Conservation (phyloP, 257 asterid genomes). For the Rubia yunnanensis region DNA sequence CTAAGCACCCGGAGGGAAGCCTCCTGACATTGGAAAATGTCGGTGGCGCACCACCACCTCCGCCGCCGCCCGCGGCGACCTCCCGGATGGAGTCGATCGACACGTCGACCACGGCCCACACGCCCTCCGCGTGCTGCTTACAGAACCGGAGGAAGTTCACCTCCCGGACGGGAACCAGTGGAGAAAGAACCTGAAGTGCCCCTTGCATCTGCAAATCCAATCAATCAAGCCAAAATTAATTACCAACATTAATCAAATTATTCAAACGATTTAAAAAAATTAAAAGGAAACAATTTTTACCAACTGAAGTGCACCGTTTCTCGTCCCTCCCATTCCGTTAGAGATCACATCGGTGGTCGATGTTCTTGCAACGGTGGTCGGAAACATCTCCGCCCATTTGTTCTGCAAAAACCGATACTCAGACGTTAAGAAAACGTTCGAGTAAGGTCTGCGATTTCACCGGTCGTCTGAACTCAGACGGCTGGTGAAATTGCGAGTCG, state of each 20-base stretch:
- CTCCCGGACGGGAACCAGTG: slow-evolving; percentile 80
- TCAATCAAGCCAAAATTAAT: too few relatives aligned
- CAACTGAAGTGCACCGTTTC: slow-evolving; percentile 70
- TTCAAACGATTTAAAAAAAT: too few relatives aligned
- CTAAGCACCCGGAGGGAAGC: slow-evolving; percentile 92
- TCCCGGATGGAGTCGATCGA: slow-evolving; percentile 61
- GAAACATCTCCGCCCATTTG: slow-evolving; percentile 59
- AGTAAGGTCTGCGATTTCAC: too few relatives aligned
- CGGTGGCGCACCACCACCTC: slow-evolving; percentile 22
- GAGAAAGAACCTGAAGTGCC: slow-evolving; percentile 84
- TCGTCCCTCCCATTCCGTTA: slow-evolving; percentile 48
- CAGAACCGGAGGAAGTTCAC: slow-evolving; percentile 89
- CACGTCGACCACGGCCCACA: slow-evolving; percentile 92
- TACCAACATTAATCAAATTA: too few relatives aligned
- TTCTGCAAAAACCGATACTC: slow-evolving; percentile 20
- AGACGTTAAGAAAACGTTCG: background rate
- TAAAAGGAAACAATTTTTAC: slow-evolving; percentile 24
- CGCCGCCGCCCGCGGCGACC: too few relatives aligned
- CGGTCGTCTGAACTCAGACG: too few relatives aligned
- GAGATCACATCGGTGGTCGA: slow-evolving; percentile 42
- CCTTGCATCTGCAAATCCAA: slow-evolving; percentile 66
- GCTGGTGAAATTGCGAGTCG: too few relatives aligned
- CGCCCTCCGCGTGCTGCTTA: slow-evolving; percentile 94
- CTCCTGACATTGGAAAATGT: slow-evolving; percentile 49
- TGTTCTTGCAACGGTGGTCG: slow-evolving; percentile 40